A percentile compares a stretch with the other conserved stretches of the same genome.
Evolutionary conservation across 176 grass and related monocot genomes (phyloP).

Genomic region (Hordeum vulgare): DNA sequence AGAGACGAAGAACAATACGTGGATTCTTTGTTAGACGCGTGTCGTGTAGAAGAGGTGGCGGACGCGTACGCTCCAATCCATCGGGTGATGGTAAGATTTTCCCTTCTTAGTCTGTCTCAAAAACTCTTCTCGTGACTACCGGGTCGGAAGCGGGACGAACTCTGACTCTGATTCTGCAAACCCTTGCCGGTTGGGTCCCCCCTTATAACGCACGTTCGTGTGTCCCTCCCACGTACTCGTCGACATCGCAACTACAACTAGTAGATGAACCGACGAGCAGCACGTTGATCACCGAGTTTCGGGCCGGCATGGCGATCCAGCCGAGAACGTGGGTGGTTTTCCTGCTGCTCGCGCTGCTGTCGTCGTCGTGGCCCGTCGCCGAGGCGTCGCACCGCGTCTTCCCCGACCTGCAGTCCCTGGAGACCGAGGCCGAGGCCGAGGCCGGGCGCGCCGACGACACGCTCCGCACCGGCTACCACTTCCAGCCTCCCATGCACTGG

Average conservation of each 20-base stretch:
- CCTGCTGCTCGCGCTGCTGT: slow-evolving; percentile 16
- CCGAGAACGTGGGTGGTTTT: not conserved
- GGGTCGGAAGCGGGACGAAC: not conserved
- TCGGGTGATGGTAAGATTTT: no score
- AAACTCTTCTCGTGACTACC: not conserved
- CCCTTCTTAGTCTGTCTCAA: no score
- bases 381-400: slow-evolving; percentile 25
- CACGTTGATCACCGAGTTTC: not conserved
- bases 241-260: not conserved
- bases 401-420: not conserved
- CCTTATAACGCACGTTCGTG: not conserved
- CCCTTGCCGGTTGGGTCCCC: not conserved
- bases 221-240: not conserved
- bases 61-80: no score
- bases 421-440: not conserved
- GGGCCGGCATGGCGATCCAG: slow-evolving; percentile 7
- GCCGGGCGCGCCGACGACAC: not conserved
- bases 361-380: not conserved
- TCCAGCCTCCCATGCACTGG: slow-evolving; percentile 68
- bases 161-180: not conserved
- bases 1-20: no score
- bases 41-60: no score
- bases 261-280: not conserved
- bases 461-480: slow-evolving; percentile 56
- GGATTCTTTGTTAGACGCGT: no score